These are phyloP conservation scores for Alternaria tenuissima DNA, from an alignment of 2,329 filamentous ascomycete genomes.

Conservation along the genomic window DNA sequence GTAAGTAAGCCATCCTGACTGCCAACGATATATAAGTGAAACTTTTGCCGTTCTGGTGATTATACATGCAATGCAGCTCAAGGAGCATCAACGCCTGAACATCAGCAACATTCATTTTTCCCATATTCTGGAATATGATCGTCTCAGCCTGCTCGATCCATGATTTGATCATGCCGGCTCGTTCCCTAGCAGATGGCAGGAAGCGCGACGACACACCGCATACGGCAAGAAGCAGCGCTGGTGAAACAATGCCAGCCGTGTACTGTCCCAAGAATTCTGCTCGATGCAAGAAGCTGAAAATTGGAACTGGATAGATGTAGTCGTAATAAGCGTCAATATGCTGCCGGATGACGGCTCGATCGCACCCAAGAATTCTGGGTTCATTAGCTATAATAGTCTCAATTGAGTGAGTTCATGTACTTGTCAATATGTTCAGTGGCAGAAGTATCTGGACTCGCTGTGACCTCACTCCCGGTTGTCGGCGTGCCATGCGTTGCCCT, in stretches of 20 bases:
- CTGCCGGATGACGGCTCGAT: slow-evolving; percentile 1
- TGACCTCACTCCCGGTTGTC: neutral
- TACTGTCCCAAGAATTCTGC: slow-evolving; percentile 15
- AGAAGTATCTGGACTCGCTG: neutral
- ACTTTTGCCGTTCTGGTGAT: slow-evolving; percentile 11
- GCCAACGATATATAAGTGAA: slow-evolving; percentile 7
- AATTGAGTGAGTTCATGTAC: neutral
- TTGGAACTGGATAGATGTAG: slow-evolving; percentile 15
- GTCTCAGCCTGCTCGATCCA: slow-evolving; percentile 14
- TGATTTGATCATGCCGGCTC: neutral
- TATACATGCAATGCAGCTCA: neutral
- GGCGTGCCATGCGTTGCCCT: neutral
- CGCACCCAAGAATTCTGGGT: slow-evolving; percentile 13
- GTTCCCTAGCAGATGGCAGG: neutral
- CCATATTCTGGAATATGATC: slow-evolving; percentile 12
- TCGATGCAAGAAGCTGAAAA: slow-evolving; percentile 18
- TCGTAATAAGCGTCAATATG: slow-evolving; percentile 20
- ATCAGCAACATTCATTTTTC: neutral
- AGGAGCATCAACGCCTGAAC: slow-evolving; percentile 13
- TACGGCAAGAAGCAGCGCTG: slow-evolving; percentile 12
- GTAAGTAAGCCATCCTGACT: slow-evolving; percentile 4
- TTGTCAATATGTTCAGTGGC: neutral
- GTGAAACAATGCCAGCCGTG: neutral
- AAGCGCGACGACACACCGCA: slow-evolving; percentile 16
- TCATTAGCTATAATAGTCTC: neutral